Evolutionary conservation across 805 yeast genomes (phyloP).

Genomic region (Zygoascus biomembranicola): DNA sequence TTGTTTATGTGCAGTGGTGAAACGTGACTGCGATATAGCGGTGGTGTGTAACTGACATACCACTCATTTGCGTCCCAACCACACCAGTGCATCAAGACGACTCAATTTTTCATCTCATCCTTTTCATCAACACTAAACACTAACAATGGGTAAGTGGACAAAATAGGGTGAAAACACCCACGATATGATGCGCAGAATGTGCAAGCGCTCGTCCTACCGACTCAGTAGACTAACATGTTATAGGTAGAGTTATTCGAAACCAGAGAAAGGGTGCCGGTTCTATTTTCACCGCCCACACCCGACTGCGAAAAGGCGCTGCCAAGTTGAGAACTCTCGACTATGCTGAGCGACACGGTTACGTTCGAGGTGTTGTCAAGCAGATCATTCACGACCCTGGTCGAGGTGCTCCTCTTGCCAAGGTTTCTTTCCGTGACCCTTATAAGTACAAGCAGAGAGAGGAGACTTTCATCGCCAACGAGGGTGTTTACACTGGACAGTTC

Average conservation of each 20-base stretch:
- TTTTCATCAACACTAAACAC: constrained; percentile 1
- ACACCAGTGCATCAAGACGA: background rate
- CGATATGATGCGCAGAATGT: background rate
- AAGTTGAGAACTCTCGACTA: constrained; percentile 98
- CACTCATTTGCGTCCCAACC: background rate
- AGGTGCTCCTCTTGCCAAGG: constrained; percentile 99
- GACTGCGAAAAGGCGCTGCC: constrained; percentile 99
- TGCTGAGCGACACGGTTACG: constrained; percentile 99
- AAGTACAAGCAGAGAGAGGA: constrained; percentile 96
- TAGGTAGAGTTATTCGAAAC: constrained; percentile 91
- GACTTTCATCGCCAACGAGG: constrained; percentile 98
- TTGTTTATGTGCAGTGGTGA: too few relatives aligned
- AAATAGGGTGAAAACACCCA: background rate
- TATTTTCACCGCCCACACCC: constrained; percentile 99
- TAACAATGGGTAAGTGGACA: constrained; percentile 9
- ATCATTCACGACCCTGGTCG: constrained; percentile 99
- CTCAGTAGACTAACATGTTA: constrained; percentile 6
- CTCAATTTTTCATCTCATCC: constrained; percentile 5
- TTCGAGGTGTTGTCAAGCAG: constrained; percentile 98
- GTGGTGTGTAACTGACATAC: background rate
- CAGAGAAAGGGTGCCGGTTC: constrained; percentile 99
- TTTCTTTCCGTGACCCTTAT: constrained; percentile 99
- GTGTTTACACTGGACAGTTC: constrained; percentile 99
- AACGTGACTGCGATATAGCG: too few relatives aligned
- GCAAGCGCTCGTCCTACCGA: background rate